phyloP scores from a whole-genome alignment of 495 filamentous ascomycete species.

The Paragyromitra xinjiangensis region DNA sequence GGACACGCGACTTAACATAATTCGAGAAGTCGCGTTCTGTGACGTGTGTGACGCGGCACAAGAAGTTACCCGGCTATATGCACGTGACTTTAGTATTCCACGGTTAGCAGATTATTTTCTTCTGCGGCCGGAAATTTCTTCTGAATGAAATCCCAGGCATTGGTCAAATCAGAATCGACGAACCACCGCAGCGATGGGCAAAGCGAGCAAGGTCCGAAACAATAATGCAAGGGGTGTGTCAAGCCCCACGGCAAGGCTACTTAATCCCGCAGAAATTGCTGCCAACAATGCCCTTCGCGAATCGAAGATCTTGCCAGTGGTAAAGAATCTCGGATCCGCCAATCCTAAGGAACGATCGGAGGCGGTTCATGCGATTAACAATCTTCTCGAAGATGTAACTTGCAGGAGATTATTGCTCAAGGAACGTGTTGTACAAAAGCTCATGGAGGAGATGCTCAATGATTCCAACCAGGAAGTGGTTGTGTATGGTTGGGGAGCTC shows the following conservation, averaged over 20 bases:
- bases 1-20: slow-evolving; percentile 49
- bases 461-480: slow-evolving; percentile 67
- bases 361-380: slow-evolving; percentile 66
- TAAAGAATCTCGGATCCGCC: slow-evolving; percentile 66
- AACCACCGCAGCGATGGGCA: slow-evolving; percentile 41
- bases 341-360: slow-evolving; percentile 65
- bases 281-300: slow-evolving; percentile 63
- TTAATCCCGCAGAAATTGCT: slow-evolving; percentile 42
- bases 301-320: slow-evolving; percentile 66
- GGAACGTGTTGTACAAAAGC: slow-evolving; percentile 68
- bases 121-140: slow-evolving; percentile 20
- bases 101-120: slow-evolving; percentile 19
- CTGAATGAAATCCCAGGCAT: slow-evolving; percentile 18
- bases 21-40: slow-evolving; percentile 30
- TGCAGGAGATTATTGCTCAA: slow-evolving; percentile 68
- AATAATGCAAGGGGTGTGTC: slow-evolving; percentile 22
- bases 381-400: slow-evolving; percentile 67
- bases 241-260: slow-evolving; percentile 33
- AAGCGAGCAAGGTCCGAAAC: slow-evolving; percentile 40
- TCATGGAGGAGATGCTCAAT: slow-evolving; percentile 69
- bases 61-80: slow-evolving; percentile 38
- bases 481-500: slow-evolving; percentile 69
- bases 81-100: slow-evolving; percentile 30
- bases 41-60: slow-evolving; percentile 14
- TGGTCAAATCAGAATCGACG: slow-evolving; percentile 17